Conservation (phyloP, 1,284 basidiomycete genomes). For the Ceratobasidium sp. region DNA sequence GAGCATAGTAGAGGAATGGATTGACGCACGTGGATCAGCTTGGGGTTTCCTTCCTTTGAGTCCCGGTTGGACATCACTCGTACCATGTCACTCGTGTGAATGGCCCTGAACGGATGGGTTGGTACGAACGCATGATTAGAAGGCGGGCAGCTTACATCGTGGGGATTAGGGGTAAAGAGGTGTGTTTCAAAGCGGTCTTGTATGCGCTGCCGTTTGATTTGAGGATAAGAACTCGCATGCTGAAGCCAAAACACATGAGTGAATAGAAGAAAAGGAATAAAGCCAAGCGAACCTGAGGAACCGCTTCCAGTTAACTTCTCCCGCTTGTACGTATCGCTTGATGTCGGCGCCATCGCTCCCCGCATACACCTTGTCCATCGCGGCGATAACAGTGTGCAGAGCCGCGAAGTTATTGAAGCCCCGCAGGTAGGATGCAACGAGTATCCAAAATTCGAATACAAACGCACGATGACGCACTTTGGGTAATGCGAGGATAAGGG, state of each 20-base stretch:
- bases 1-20: neutral
- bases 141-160: slow-evolving; percentile 71
- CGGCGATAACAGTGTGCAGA: slow-evolving; percentile 81
- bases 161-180: slow-evolving; percentile 81
- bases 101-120: slow-evolving; percentile 65
- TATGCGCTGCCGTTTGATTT: slow-evolving; percentile 76
- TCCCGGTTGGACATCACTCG: slow-evolving; percentile 80
- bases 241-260: slow-evolving; percentile 49
- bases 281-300: slow-evolving; percentile 59
- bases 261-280: neutral
- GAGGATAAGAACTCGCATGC: slow-evolving; percentile 78
- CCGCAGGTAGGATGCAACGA: slow-evolving; percentile 74
- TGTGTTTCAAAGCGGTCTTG: slow-evolving; percentile 78
- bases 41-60: slow-evolving; percentile 65
- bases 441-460: slow-evolving; percentile 77
- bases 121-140: neutral
- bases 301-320: slow-evolving; percentile 71
- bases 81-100: slow-evolving; percentile 81
- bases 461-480: slow-evolving; percentile 69
- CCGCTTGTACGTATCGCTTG: slow-evolving; percentile 72
- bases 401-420: slow-evolving; percentile 60
- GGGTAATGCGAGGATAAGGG: slow-evolving; percentile 80
- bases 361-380: slow-evolving; percentile 79
- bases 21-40: slow-evolving; percentile 70
- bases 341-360: slow-evolving; percentile 67